phyloP scores from a whole-genome alignment of 768 basidiomycete genomes.

The Panellus pusillus region DNA sequence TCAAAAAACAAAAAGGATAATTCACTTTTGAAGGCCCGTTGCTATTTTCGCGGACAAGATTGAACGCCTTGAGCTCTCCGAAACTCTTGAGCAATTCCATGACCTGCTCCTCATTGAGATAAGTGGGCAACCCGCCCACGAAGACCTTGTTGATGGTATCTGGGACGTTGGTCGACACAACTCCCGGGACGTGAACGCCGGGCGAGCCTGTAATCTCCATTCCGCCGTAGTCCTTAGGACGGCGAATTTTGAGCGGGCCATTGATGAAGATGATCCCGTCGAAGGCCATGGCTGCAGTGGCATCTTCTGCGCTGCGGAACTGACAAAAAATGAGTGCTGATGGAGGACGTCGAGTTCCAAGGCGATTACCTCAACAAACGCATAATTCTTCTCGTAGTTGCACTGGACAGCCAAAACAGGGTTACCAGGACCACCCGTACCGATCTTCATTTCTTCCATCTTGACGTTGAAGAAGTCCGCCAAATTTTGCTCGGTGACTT shows the following conservation, averaged over 20 bases:
- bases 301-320: slow-evolving; percentile 98
- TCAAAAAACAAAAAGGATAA: not conserved
- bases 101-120: slow-evolving; percentile 97
- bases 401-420: slow-evolving; percentile 93
- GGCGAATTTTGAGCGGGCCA: slow-evolving; percentile 93
- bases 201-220: slow-evolving; percentile 55
- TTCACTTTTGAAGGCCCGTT: slow-evolving; percentile 85
- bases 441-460: slow-evolving; percentile 91
- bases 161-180: slow-evolving; percentile 94
- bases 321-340: slow-evolving; percentile 33
- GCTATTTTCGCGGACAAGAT: slow-evolving; percentile 92
- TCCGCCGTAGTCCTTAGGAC: slow-evolving; percentile 96
- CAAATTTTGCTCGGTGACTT: slow-evolving; percentile 91
- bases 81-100: slow-evolving; percentile 97
- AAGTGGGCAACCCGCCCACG: slow-evolving; percentile 92
- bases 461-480: slow-evolving; percentile 94
- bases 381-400: slow-evolving; percentile 99
- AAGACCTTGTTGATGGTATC: slow-evolving; percentile 99
- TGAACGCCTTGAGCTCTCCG: slow-evolving; percentile 97
- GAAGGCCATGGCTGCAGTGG: slow-evolving; percentile 94
- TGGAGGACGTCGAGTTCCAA: not conserved
- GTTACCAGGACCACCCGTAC: slow-evolving; percentile 81
- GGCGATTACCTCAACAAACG: slow-evolving; percentile 84
- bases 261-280: slow-evolving; percentile 97
- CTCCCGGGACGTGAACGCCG: slow-evolving; percentile 85